Evolutionary conservation across 768 basidiomycete species (phyloP), one percentile per base, ranked within the genome.

Genomic region (Boletus bicolor): DNA sequence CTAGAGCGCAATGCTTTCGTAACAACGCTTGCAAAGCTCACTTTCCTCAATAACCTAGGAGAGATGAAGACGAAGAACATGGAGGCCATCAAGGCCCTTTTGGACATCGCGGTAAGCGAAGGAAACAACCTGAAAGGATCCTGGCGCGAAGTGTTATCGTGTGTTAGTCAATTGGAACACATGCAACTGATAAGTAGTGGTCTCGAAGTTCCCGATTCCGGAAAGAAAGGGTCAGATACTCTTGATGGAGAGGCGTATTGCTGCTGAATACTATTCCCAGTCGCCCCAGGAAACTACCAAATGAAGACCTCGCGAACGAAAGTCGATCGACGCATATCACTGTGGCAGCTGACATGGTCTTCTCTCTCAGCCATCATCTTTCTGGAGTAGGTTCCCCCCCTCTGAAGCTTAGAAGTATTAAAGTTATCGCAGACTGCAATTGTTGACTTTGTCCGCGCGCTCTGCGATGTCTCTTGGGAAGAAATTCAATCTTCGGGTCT

Each of bases 31-130:
- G 87, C 81, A 37, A 99, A 98, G 70, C 98, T 98, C 72, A 99
- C 97, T 0, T 97, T 97, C 79, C 78, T 98, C 59, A 98, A 91
- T 72, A 98, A 99, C 67, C 75, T 98, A 5, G 93, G 94, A 52
- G 97, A 98, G 77, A 99, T 99, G 97, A 95, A 93, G 75, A 81
- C 92, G 35, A 98, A 98, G 78, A 98, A 98, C 68, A 97, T 99
- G 85, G 97, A 98, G 69, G 97, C 96, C 7, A 98, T 99, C 76
- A 98, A 98, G 73, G 76, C 92, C 3, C 78, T 99, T 49, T 76
- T 99, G 11, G 97, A 98, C 66, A 85, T 99, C 43, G 96, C 97
- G 15, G 89, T 96, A 39, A 89, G 84, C n/a, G 95, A 99, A 69
- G 97, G 97, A 57, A 98, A 97, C 70, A 87, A 92, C 68, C 80